Evolutionary conservation across 306 rosid genomes (phyloP).

Genomic region (Trichosanthes truncata): DNA sequence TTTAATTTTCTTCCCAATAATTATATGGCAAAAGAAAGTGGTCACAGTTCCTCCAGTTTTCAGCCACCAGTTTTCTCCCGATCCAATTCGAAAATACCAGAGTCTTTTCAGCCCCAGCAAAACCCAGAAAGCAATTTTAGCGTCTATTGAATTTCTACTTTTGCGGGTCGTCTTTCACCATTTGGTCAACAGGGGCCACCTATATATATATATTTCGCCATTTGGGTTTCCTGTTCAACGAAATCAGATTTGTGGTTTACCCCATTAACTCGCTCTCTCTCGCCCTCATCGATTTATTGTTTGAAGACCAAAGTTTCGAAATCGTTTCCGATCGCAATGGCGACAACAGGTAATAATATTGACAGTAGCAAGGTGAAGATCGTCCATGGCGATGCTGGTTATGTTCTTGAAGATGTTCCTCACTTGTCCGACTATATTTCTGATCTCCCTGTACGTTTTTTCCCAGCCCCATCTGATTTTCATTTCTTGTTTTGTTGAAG

Average conservation of each 20-base stretch:
- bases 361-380: constrained; percentile 20
- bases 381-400: constrained; percentile 34
- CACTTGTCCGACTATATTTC: constrained; percentile 46
- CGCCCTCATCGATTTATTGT: neutral
- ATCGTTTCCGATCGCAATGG: constrained; percentile 9
- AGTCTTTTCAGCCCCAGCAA: neutral
- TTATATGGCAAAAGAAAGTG: neutral
- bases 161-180: neutral
- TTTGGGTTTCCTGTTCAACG: neutral
- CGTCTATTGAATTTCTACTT: neutral
- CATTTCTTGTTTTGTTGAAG: neutral
- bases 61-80: constrained; percentile 8
- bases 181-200: constrained; percentile 5
- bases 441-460: constrained; percentile 28
- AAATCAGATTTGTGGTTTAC: neutral
- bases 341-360: neutral
- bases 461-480: neutral
- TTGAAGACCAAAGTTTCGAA: neutral
- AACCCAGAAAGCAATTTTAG: neutral
- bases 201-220: neutral
- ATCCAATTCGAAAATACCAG: neutral
- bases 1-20: neutral
- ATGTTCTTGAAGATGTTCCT: constrained; percentile 55
- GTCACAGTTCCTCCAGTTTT: constrained; percentile 8
- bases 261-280: neutral